Percentiles rank a stretch among this genome's conserved stretches.
These are phyloP conservation scores for Retiboletus flavoniger DNA, from an alignment of 1,284 basidiomycete genomes.

Conservation along the genomic window DNA sequence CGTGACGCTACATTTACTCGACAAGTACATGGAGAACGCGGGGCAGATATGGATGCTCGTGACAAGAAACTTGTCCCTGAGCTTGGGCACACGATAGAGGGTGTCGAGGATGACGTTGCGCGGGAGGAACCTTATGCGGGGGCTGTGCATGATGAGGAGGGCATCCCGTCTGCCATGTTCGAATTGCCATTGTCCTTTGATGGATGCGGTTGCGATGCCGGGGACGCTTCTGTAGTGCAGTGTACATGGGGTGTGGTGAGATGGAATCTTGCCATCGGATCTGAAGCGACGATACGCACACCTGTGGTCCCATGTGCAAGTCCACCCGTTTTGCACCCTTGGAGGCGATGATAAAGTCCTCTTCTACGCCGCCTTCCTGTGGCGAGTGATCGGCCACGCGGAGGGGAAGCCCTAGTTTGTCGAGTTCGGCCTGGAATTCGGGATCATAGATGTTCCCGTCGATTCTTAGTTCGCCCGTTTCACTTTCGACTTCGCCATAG, in stretches of 20 bases:
- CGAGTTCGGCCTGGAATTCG: constrained; percentile 19
- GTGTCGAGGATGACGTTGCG: constrained; percentile 10
- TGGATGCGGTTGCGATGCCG: constrained; percentile 22
- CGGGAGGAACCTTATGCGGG: constrained; percentile 22
- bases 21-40: constrained; percentile 31
- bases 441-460: constrained; percentile 26
- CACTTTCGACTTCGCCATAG: constrained; percentile 20
- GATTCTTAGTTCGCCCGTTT: constrained; percentile 24
- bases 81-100: constrained; percentile 19
- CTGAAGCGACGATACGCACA: constrained; percentile 14
- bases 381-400: constrained; percentile 15
- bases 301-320: constrained; percentile 4
- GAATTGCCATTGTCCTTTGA: constrained; percentile 33
- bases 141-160: constrained; percentile 28
- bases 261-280: not conserved
- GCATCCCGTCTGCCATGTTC: constrained; percentile 26
- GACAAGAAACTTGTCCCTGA: constrained; percentile 29
- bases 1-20: constrained; percentile 21
- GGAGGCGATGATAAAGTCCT: constrained; percentile 25
- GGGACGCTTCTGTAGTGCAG: constrained; percentile 12
- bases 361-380: constrained; percentile 13
- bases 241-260: not conserved
- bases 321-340: constrained; percentile 16
- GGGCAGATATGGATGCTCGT: constrained; percentile 25
- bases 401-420: constrained; percentile 2